phyloP scores from a whole-genome alignment of 805 yeast species.

The Dipodascopsis tothii region DNA sequence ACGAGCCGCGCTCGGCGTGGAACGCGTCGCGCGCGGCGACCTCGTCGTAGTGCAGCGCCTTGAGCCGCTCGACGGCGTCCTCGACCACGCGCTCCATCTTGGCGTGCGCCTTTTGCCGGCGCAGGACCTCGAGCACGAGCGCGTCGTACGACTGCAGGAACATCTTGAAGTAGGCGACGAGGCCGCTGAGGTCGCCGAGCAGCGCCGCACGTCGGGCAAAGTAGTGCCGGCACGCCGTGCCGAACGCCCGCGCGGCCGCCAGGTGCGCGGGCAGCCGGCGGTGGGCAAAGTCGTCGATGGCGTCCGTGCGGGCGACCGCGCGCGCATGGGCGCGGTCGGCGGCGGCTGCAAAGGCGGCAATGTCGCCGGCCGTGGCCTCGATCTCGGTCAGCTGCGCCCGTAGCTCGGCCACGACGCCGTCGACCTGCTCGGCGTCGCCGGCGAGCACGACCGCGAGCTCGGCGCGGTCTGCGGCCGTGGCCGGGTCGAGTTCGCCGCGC shows the following conservation, averaged over 20 bases:
- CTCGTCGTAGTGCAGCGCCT: constrained; percentile 40
- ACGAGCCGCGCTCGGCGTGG: constrained; percentile 44
- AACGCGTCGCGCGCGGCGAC: constrained; percentile 38
- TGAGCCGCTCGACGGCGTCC: constrained; percentile 38
- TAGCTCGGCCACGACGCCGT: constrained; percentile 23
- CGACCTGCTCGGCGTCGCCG: constrained; percentile 31
- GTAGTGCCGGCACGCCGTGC: constrained; percentile 27
- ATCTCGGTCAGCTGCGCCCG: constrained; percentile 14
- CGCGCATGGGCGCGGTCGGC: background rate
- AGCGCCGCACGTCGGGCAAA: constrained; percentile 23
- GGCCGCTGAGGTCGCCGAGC: constrained; percentile 34
- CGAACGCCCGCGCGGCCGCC: constrained; percentile 23
- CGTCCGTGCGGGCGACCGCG: background rate
- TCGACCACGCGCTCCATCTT: constrained; percentile 37
- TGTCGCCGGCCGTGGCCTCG: constrained; percentile 1
- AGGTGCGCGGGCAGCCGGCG: constrained; percentile 2
- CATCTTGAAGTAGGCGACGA: constrained; percentile 43
- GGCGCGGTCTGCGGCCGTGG: constrained; percentile 33
- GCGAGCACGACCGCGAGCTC: constrained; percentile 53
- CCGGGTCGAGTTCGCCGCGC: constrained; percentile 24
- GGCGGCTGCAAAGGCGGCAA: constrained; percentile 10
- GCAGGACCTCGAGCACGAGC: constrained; percentile 44
- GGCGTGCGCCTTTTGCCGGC: constrained; percentile 41
- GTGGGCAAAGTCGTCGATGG: background rate
- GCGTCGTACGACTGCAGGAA: constrained; percentile 48